Evolutionary conservation across 1,284 basidiomycete genomes (phyloP), one percentile per base, ranked within the genome.

Genomic region (Pholiota adiposa): DNA sequence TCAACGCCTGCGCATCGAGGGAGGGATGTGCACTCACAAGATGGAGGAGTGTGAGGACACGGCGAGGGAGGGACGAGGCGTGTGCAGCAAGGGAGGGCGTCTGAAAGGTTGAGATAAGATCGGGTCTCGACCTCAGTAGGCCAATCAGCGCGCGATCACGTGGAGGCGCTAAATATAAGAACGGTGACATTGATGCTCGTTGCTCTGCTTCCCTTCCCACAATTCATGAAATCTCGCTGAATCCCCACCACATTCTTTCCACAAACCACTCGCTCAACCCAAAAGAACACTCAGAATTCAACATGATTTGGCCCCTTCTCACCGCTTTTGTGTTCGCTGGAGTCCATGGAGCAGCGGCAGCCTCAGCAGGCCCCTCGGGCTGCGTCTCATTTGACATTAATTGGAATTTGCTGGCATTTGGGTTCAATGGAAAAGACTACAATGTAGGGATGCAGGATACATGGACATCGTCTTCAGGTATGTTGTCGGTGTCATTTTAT

Each of bases 371-470:
- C 19, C 66, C 65, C 12, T 56, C 68, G 21, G 59, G 60, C 14
- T 92, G 90, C 68, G 75, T 91, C 31, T 80, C 86, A 16, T 90
- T 92, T 67, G 90, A 93, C 68, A 67, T 77, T 23, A 77, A 77
- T 65, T 91, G 87, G 83, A 90, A 92, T 68, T 79, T 93, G 53
- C 80, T 88, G 51, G 88, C 85, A 33, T 89, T 93, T 67, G 89
- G 87, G 54, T 83, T 91, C 63, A 79, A 84, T 61, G 88, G 86
- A 62, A 90, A 90, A 70, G 90, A 93, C 71, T 92, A 85, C 76
- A 84, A 81, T 66, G 87, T 88, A 59, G 88, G 90, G 25, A 77
- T 83, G 2, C 83, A 88, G 70, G 79, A 80, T 66, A 76, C 79
- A 2, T 93, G 91, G 90, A 71, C 76, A 7, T 82, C 80, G 62